phyloP scores from a whole-genome alignment of 345 rosid species.

The Eucalyptus erythrocorys region DNA sequence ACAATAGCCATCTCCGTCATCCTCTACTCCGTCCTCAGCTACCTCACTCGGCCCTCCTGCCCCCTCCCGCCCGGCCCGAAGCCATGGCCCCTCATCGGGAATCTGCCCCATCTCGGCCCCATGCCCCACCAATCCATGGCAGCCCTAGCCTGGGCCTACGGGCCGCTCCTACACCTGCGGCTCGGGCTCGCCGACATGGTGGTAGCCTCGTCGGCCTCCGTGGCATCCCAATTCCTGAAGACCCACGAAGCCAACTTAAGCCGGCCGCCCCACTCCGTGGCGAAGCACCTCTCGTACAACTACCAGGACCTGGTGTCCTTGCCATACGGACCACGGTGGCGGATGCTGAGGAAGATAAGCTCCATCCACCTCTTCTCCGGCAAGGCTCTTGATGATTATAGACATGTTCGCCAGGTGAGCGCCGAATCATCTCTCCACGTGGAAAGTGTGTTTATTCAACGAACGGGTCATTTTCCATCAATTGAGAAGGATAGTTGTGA shows the following conservation, averaged over 20 bases:
- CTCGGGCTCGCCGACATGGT: conserved; percentile 65
- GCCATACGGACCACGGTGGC: conserved; percentile 86
- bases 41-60: conserved; percentile 2
- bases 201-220: conserved; percentile 75
- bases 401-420: conserved; percentile 70
- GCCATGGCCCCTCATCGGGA: conserved; percentile 85
- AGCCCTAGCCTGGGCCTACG: conserved; percentile 38
- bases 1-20: neutral
- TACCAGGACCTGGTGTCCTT: conserved; percentile 88
- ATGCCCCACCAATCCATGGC: conserved; percentile 67
- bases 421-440: neutral
- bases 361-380: conserved; percentile 78
- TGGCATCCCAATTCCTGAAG: conserved; percentile 73
- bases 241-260: conserved; percentile 69
- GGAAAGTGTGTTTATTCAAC: neutral
- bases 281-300: conserved; percentile 69
- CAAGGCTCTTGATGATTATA: conserved; percentile 75
- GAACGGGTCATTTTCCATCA: neutral
- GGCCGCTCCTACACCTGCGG: conserved; percentile 72
- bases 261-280: conserved; percentile 86
- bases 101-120: conserved; percentile 70
- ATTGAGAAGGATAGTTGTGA: neutral
- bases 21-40: conserved; percentile 10
- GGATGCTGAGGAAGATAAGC: conserved; percentile 71
- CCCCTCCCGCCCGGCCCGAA: conserved; percentile 78